A percentile compares a stretch with the other conserved stretches of the same genome.
Conservation (phyloP, 176 grass and related monocot species). For the Oryza nivara region DNA sequence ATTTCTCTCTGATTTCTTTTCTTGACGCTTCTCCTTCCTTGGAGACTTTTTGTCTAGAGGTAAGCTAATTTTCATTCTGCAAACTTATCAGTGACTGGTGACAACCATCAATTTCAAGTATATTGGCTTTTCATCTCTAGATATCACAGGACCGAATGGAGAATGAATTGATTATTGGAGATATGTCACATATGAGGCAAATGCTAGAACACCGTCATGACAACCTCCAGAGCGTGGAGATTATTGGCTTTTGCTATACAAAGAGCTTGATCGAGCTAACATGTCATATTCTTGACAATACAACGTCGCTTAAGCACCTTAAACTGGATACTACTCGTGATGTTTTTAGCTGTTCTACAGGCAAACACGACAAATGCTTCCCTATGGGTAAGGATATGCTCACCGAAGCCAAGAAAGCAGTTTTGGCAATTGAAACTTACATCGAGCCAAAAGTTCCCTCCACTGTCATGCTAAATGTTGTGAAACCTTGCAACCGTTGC, state of each 20-base stretch:
- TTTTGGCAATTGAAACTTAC: too few species aligned
- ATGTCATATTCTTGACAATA: too few species aligned
- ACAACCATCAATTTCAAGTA: not conserved
- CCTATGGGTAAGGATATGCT: too few species aligned
- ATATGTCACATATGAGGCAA: not conserved
- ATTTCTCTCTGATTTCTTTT: constrained; percentile 21
- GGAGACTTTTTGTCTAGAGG: not conserved
- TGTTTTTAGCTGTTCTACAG: too few species aligned
- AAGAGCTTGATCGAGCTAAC: too few species aligned
- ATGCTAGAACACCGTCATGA: constrained; percentile 7
- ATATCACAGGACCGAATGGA: not conserved
- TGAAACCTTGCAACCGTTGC: too few species aligned
- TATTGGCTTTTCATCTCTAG: not conserved
- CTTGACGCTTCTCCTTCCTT: constrained; percentile 23
- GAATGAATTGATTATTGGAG: not conserved
- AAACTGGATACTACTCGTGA: too few species aligned
- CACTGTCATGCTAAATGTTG: too few species aligned
- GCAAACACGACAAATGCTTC: too few species aligned
- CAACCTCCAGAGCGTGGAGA: constrained; percentile 22
- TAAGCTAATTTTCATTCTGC: not conserved
- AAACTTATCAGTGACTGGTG: not conserved
- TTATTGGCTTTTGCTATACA: constrained; percentile 12
- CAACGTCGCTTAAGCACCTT: too few species aligned
- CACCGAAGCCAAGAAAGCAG: too few species aligned
- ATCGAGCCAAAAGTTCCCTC: too few species aligned